A percentile compares a stretch with the other conserved stretches of the same genome.
These are phyloP conservation scores for Pulicaria dysenterica DNA, from an alignment of 129 eudicot genomes.

Conservation along the genomic window DNA sequence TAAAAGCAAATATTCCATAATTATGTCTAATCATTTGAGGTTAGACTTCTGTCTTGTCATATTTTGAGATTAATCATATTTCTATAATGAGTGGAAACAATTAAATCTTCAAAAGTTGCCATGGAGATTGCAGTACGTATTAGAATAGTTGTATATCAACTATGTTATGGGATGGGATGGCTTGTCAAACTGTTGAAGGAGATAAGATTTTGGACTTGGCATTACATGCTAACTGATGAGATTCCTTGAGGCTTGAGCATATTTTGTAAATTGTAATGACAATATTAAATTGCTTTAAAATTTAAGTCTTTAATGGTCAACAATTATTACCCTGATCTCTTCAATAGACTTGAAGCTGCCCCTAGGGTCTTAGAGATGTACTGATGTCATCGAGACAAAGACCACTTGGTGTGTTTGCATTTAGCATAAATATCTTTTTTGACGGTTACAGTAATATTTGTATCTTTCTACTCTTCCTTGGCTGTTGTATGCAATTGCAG, in stretches of 20 bases:
- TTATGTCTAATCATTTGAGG: not conserved
- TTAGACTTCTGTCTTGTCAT: not conserved
- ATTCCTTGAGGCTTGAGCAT: not conserved
- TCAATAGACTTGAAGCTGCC: not conserved
- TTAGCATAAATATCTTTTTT: not conserved
- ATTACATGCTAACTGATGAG: conserved; percentile 4
- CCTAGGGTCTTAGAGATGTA: conserved; percentile 11
- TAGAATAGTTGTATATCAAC: not conserved
- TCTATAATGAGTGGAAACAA: not conserved
- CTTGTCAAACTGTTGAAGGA: not conserved
- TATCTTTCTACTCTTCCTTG: not conserved
- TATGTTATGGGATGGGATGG: not conserved
- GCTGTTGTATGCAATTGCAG: conserved; percentile 8
- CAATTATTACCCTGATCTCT: not conserved
- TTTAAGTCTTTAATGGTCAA: not conserved
- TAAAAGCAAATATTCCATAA: no score
- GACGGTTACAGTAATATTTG: not conserved
- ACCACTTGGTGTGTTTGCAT: not conserved
- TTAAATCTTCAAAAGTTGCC: not conserved
- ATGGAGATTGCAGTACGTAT: not conserved
- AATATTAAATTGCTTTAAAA: not conserved
- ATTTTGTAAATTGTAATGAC: conserved; percentile 1
- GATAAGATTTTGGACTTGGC: not conserved
- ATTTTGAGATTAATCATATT: not conserved
- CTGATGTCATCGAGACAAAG: not conserved